Conservation (phyloP, 805 yeast genomes). For the Candida tibetensis region DNA sequence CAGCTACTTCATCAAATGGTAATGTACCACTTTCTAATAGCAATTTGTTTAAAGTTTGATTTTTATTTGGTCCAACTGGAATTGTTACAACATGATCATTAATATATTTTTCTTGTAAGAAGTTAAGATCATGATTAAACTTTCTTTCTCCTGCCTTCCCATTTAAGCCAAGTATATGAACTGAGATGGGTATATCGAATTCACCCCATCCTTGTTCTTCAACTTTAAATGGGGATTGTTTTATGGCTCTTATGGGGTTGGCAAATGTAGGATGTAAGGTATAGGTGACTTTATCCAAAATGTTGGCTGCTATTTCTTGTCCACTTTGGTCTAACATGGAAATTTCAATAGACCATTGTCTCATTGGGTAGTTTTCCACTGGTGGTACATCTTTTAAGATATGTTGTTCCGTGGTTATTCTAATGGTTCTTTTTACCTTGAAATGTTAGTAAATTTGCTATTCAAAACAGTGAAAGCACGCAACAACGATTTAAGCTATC, state of each 20-base stretch:
- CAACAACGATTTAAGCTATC: too few species aligned
- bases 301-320: slow-evolving; percentile 76
- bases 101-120: slow-evolving; percentile 69
- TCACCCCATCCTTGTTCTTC: slow-evolving; percentile 99
- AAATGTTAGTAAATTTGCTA: slow-evolving; percentile 5
- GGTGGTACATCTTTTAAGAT: slow-evolving; percentile 77
- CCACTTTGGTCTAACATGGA: slow-evolving; percentile 75
- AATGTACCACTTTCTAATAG: slow-evolving; percentile 81
- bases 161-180: slow-evolving; percentile 55
- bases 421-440: slow-evolving; percentile 77
- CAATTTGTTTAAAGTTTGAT: slow-evolving; percentile 64
- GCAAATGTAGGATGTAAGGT: slow-evolving; percentile 92
- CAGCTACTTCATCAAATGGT: slow-evolving; percentile 42
- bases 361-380: slow-evolving; percentile 89
- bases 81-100: slow-evolving; percentile 75
- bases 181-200: slow-evolving; percentile 79
- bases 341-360: slow-evolving; percentile 86
- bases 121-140: slow-evolving; percentile 85
- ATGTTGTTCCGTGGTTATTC: slow-evolving; percentile 84
- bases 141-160: slow-evolving; percentile 90
- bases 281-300: slow-evolving; percentile 90
- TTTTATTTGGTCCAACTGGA: slow-evolving; percentile 59
- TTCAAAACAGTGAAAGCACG: too few species aligned
- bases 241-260: slow-evolving; percentile 79
- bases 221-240: slow-evolving; percentile 80